Evolutionary conservation across 2,329 filamentous ascomycete genomes (phyloP), one percentile per base, ranked within the genome.

Genomic region (Fusarium xylarioides): DNA sequence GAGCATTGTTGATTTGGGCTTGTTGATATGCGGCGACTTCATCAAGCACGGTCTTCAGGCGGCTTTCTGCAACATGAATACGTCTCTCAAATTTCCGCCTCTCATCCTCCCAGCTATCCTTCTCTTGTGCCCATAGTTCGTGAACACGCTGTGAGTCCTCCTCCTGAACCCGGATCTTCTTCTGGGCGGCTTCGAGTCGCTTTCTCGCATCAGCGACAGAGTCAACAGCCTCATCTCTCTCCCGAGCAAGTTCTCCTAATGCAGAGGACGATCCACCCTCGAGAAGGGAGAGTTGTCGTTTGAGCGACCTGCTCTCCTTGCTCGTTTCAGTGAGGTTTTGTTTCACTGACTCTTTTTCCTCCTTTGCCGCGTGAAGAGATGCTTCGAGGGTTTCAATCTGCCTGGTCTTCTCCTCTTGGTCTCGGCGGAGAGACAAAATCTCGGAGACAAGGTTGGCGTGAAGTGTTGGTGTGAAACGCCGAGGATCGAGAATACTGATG

Each of bases 391-490:
- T 91, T 79, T 98, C 95, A 61, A 99, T 97, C 59, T 94, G 88
- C 76, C 91, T 93, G 49, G 92, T 89, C 82, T 97, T 98, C 46
- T 93, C 94, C 79, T 99, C 96, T 70, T 98, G 90, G 73, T 99
- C 96, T 65, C 96, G 89, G 28, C 95, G 91, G 55, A 99, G 84
- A 5, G 91, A 90, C 43, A 99, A 85, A 71, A 99, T 99, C 81
- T 99, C 96, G 0, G 95, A 95, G 2, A 99, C 95, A 11, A 99
- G 85, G 55, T 94, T 98, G 14, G 96, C 96, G 81, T 98, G 96
- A 16, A 99, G 85, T 1, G 95, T 98, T 3, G 96, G 96, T 1
- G 96, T 99, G 79, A 99, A 98, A 42, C 96, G 90, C 62, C 95
- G 91, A 7, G 96, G 95, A 79, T 99, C 96, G 35, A 98, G 86